These are phyloP conservation scores for Arabidopsis hybrid DNA, from an alignment of 441 rosid genomes.

Conservation along the genomic window DNA sequence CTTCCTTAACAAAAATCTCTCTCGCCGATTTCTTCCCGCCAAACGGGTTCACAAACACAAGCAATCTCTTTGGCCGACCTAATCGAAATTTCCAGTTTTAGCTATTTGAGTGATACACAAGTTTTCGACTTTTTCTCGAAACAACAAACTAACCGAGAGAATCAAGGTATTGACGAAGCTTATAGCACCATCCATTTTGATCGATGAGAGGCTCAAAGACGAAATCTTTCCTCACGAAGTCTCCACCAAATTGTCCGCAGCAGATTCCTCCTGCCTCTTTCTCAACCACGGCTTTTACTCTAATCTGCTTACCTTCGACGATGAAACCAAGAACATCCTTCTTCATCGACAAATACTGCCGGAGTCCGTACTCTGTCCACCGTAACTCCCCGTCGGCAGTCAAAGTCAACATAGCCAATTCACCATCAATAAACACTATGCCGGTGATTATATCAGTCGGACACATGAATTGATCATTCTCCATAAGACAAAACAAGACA, in stretches of 20 bases:
- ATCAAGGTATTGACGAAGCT: conserved; percentile 60
- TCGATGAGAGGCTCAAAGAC: conserved; percentile 62
- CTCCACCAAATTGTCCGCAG: conserved; percentile 50
- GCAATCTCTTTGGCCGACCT: conserved; percentile 83
- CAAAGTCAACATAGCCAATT: conserved; percentile 47
- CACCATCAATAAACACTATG: conserved; percentile 55
- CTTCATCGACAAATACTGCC: conserved; percentile 52
- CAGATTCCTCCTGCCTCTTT: conserved; percentile 53
- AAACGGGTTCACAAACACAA: conserved; percentile 80
- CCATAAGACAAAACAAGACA: not conserved
- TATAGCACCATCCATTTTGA: conserved; percentile 51
- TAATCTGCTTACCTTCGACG: conserved; percentile 58
- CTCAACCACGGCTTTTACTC: conserved; percentile 56
- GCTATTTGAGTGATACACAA: conserved; percentile 28
- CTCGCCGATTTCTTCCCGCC: conserved; percentile 79
- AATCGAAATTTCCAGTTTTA: not conserved
- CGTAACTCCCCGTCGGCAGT: conserved; percentile 64
- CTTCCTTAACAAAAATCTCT: conserved; percentile 64
- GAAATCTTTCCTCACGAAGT: conserved; percentile 64
- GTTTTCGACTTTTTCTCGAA: not conserved
- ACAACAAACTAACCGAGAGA: conserved; percentile 60
- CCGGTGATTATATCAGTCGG: conserved; percentile 47
- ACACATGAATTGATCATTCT: conserved; percentile 24
- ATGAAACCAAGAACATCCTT: conserved; percentile 73
- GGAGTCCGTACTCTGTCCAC: conserved; percentile 47